Percentiles rank a stretch among this genome's conserved stretches.
Evolutionary conservation across 305 asterid species (phyloP).

Genomic region (Solanum hybrid): DNA sequence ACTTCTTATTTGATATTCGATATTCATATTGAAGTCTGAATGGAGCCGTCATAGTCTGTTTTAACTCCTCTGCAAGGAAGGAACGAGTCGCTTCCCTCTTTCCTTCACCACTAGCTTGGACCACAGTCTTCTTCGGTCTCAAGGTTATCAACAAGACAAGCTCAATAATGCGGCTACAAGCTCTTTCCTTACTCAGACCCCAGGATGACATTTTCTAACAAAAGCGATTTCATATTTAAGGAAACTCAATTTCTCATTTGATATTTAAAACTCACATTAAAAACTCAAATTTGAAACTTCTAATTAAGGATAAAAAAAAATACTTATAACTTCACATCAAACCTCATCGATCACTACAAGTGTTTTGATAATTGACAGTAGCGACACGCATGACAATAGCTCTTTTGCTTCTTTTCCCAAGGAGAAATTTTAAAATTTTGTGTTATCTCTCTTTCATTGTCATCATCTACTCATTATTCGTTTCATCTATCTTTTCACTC

Average conservation of each 20-base stretch:
- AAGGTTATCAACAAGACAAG: background rate
- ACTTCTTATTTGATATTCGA: background rate
- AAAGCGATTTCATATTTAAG: too few species aligned
- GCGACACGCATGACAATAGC: background rate
- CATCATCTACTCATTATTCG: constrained; percentile 6
- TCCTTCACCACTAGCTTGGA: too few species aligned
- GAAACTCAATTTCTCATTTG: background rate
- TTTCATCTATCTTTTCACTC: background rate
- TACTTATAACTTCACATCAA: background rate
- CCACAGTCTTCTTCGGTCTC: background rate
- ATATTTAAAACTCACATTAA: too few species aligned
- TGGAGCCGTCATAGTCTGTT: background rate
- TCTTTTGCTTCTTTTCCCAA: background rate
- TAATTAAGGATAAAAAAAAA: too few species aligned
- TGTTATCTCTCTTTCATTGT: background rate
- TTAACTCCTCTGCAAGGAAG: background rate
- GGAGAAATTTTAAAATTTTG: background rate
- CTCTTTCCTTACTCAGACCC: background rate
- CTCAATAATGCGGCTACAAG: background rate
- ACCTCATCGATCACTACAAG: background rate
- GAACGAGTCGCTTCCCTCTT: background rate
- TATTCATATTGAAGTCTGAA: background rate
- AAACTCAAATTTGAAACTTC: background rate
- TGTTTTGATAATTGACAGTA: background rate
- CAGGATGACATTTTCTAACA: background rate